phyloP scores from a whole-genome alignment of 805 yeast species.

The Lachancea sp. region DNA sequence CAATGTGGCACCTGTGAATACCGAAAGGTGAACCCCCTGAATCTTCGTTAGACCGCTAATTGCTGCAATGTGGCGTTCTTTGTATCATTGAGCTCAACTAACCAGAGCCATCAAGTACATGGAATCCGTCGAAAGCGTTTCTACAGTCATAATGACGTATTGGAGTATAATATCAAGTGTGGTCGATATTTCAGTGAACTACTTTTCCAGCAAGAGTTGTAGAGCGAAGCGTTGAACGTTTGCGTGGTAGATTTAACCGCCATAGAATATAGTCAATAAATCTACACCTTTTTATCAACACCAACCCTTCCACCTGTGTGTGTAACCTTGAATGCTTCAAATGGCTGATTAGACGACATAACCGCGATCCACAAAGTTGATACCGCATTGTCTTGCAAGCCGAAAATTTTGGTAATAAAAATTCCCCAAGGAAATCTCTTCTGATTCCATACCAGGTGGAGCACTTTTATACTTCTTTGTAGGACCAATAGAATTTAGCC shows the following conservation, averaged over 20 bases:
- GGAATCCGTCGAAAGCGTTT: constrained; percentile 76
- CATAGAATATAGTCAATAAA: no score
- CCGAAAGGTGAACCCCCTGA: constrained; percentile 81
- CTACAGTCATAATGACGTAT: constrained; percentile 82
- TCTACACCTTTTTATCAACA: background rate
- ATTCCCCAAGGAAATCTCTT: constrained; percentile 55
- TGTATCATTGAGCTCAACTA: constrained; percentile 70
- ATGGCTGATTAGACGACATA: constrained; percentile 27
- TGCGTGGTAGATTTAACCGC: no score
- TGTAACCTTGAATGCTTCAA: constrained; percentile 4
- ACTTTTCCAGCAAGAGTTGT: constrained; percentile 49
- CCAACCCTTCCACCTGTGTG: background rate
- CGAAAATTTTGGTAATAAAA: constrained; percentile 76
- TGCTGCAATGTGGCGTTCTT: constrained; percentile 72
- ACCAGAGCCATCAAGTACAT: constrained; percentile 40
- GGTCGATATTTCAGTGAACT: constrained; percentile 67
- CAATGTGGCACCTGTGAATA: constrained; percentile 87
- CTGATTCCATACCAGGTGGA: constrained; percentile 63
- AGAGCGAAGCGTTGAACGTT: no score
- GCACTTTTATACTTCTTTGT: constrained; percentile 69
- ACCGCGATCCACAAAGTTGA: constrained; percentile 33
- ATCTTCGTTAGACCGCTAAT: constrained; percentile 61
- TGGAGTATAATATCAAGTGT: constrained; percentile 73
- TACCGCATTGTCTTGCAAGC: constrained; percentile 47
- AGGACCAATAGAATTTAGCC: constrained; percentile 38